Evolutionary conservation across 345 rosid species (phyloP).

Genomic region (Excoecaria agallocha): DNA sequence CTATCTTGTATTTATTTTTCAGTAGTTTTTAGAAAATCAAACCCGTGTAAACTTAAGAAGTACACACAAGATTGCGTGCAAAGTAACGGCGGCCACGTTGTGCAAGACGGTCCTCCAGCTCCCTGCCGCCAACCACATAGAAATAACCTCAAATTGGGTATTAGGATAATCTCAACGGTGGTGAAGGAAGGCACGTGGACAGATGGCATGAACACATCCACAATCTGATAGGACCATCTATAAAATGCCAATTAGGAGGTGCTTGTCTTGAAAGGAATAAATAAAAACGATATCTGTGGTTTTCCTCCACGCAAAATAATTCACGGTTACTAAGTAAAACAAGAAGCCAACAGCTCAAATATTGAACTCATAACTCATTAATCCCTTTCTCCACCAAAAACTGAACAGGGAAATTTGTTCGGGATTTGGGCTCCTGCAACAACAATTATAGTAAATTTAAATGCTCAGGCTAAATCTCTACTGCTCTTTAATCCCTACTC

Average conservation of each 20-base stretch:
- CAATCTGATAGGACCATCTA: not conserved
- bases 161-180: slow-evolving; percentile 10
- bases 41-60: slow-evolving; percentile 40
- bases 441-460: slow-evolving; percentile 7
- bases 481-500: slow-evolving; percentile 51
- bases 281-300: slow-evolving; percentile 1
- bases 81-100: slow-evolving; percentile 30
- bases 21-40: not conserved
- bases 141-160: not conserved
- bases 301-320: slow-evolving; percentile 27
- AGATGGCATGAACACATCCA: not conserved
- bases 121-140: slow-evolving; percentile 22
- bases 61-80: slow-evolving; percentile 41
- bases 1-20: no score
- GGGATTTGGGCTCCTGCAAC: slow-evolving; percentile 1
- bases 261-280: not conserved
- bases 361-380: not conserved
- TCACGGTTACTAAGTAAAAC: slow-evolving; percentile 22
- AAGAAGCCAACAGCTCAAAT: not conserved
- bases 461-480: slow-evolving; percentile 65
- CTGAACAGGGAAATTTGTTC: slow-evolving; percentile 3
- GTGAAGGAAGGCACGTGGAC: slow-evolving; percentile 10
- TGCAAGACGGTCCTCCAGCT: slow-evolving; percentile 13
- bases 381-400: slow-evolving; percentile 11
- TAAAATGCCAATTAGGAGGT: not conserved